Evolutionary conservation across 352 stramenopile species (phyloP), one percentile per base, ranked within the genome.

Genomic region (Chloridella minuta): DNA sequence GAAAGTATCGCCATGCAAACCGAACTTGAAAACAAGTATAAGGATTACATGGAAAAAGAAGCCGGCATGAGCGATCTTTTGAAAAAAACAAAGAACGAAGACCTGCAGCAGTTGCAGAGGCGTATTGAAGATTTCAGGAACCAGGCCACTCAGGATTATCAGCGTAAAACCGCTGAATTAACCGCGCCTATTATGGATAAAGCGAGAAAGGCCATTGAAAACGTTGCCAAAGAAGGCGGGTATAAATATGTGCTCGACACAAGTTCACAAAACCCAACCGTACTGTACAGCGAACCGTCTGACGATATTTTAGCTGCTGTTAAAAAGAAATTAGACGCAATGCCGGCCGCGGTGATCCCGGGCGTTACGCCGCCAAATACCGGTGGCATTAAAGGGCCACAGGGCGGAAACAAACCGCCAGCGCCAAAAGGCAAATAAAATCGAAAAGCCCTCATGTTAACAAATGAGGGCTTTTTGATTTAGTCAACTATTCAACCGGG

Each of bases 1-100:
- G 40, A 66, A 66, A 66, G 40, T 66, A 66, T 66, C n/a, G 40
- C 40, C 40, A 66, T 66, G 40, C 40, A 66, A 66, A 66, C 40
- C n/a, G 40, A 66, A 66, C 40, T 66, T 66, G 40, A 66, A 66
- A 66, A 66, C 40, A 66, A 66, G 40, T 66, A 66, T n/a, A 66
- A 66, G 40, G 40, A 66, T 66, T 66, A 66, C n/a, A 66, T 66
- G 40, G 40, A 66, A 66, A 66, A 66, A 66, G 10, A 66, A n/a
- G 40, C 40, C 40, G 40, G 40, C n/a, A 66, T 66, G 40, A 66
- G n/a, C n/a, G 40, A 66, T 66, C 40, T 66, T 66, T 18, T 66
- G 10, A 66, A n/a, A 66, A 66, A 66, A 66, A 66, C 10, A 10
- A 66, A 66, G n/a, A n/a, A 66, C 10, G 40, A 66, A 66, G 40